Evolutionary conservation across 352 stramenopile genomes (phyloP), one percentile per base, ranked within the genome.

Genomic region (Pythium phragmiticola): DNA sequence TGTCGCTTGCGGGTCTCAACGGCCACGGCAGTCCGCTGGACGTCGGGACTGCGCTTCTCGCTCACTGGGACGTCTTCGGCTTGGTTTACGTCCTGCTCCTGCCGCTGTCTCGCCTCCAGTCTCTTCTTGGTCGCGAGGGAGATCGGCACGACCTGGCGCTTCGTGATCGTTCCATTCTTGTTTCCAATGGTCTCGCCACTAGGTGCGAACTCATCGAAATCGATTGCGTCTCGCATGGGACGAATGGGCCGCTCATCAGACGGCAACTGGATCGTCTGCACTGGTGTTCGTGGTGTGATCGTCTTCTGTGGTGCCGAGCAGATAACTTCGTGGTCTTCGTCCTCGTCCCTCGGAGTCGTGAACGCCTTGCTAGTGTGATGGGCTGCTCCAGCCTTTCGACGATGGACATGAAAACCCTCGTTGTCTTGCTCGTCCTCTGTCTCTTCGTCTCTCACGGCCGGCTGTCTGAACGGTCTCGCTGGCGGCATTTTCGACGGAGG

Each of bases 41-140:
- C 37, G 30, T 68, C 54, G 2, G 54, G 47, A 33, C 36, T 63
- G 11, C 54, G 55, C 28, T 57, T 46, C 14, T 23, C n/a, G 3
- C 14, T 11, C 49, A 19, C 34, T 23, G 23, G 12, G 3, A 16
- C 19, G 11, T 52, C 48, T n/a, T 8, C 49, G 7, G 8, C 14
- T 23, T 5, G 16, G 23, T 33, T 56, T 36, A 30, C 16, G 9
- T 62, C 17, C 6, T 55, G 43, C 17, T 82, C 74, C 30, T 76
- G 73, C 16, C 85, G 83, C 6, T 76, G 66, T 49, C 89, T 91
- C 2, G 82, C 76, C 57, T 90, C 81, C 0, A 93, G 43, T 2
- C 84, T 68, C 39, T 91, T 93, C 17, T 82, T 70, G 1, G 78
- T 86, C 1, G 78, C 73, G 0, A 82, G 56, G 5, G 75, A 78